A percentile compares a stretch with the other conserved stretches of the same genome.
These are phyloP conservation scores for Syzygium jambos DNA, from an alignment of 345 rosid genomes.

Conservation along the genomic window DNA sequence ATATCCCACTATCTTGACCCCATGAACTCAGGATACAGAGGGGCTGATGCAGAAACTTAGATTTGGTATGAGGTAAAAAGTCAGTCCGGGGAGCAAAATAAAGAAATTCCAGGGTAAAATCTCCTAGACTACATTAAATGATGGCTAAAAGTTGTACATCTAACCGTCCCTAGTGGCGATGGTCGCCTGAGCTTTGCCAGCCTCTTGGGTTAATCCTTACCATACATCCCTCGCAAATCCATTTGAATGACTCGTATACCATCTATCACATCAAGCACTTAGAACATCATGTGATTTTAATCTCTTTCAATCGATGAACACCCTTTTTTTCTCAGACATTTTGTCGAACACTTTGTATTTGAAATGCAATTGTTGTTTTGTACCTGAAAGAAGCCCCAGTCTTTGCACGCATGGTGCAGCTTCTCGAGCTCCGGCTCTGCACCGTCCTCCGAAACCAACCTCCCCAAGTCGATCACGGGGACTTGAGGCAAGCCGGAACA, in stretches of 20 bases:
- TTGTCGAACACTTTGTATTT: not conserved
- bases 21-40: not conserved
- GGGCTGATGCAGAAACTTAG: not conserved
- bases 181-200: not conserved
- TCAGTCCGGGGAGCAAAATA: not conserved
- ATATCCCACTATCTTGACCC: not conserved
- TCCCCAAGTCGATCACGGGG: constrained; percentile 2
- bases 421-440: not conserved
- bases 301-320: not conserved
- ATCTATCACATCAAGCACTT: not conserved
- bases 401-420: constrained; percentile 6
- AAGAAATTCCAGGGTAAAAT: not conserved
- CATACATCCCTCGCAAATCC: not conserved
- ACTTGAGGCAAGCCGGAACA: not conserved
- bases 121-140: not conserved
- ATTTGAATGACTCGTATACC: not conserved
- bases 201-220: not conserved
- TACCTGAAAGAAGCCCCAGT: constrained; percentile 16
- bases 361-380: not conserved
- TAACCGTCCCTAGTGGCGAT: not conserved
- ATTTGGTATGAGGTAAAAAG: not conserved
- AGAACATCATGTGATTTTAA: not conserved
- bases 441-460: not conserved
- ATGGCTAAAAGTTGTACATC: not conserved
- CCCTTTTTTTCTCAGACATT: not conserved